A percentile compares a stretch with the other conserved stretches of the same genome.
These are phyloP conservation scores for Lycium barbarum DNA, from an alignment of 257 asterid species.

Conservation along the genomic window DNA sequence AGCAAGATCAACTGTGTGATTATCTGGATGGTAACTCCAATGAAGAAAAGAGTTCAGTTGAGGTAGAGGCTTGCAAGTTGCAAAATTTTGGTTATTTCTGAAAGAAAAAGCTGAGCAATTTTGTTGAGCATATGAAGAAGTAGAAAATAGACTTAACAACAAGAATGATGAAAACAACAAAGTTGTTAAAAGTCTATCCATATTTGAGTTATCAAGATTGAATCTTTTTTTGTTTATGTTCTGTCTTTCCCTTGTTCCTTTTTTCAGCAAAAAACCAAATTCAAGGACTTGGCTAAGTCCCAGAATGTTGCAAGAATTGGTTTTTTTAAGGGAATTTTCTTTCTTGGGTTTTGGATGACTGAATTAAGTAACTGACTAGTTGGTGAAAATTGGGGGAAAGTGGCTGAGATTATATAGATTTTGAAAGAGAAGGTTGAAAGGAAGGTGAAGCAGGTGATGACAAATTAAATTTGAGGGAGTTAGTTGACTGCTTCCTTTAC, in stretches of 20 bases:
- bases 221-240: not conserved
- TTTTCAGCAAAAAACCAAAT: not conserved
- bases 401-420: not conserved
- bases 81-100: conserved; percentile 36
- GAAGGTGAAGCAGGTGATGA: not conserved
- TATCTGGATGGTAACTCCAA: conserved; percentile 61
- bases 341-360: not conserved
- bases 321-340: not conserved
- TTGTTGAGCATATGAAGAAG: conserved; percentile 40
- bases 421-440: not conserved
- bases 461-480: not conserved
- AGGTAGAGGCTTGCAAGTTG: conserved; percentile 53
- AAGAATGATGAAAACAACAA: conserved; percentile 38
- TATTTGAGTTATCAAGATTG: conserved; percentile 18
- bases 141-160: conserved; percentile 13
- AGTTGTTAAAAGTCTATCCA: conserved; percentile 36
- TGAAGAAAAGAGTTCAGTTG: conserved; percentile 65
- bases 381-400: not conserved
- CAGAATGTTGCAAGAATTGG: not conserved
- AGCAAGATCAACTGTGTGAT: conserved; percentile 64
- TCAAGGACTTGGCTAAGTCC: not conserved
- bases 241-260: not conserved
- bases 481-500: conserved; percentile 34
- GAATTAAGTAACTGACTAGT: not conserved
- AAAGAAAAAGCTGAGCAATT: conserved; percentile 45